These are phyloP conservation scores for Penicillium sp. DNA, from an alignment of 2,329 filamentous ascomycete genomes.

Conservation along the genomic window DNA sequence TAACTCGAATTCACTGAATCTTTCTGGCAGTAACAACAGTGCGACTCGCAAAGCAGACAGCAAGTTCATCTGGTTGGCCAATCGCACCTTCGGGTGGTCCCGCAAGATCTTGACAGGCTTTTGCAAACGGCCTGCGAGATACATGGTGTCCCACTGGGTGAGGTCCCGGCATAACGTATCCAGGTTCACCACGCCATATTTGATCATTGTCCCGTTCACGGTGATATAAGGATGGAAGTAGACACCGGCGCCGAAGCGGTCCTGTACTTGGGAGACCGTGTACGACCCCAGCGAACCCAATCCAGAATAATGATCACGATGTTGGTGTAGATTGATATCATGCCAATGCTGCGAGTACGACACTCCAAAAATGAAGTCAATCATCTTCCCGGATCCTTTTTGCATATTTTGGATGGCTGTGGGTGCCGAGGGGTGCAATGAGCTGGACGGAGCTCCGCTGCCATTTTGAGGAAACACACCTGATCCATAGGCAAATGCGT, in stretches of 20 bases:
- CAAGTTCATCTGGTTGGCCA: constrained; percentile 94
- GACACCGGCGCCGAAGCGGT: constrained; percentile 84
- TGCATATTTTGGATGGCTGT: constrained; percentile 80
- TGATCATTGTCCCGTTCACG: constrained; percentile 92
- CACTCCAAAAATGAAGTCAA: constrained; percentile 97
- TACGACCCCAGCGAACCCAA: constrained; percentile 81
- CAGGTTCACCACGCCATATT: constrained; percentile 95
- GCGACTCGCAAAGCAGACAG: constrained; percentile 88
- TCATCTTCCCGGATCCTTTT: constrained; percentile 88
- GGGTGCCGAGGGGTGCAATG: constrained; percentile 75
- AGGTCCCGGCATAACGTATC: constrained; percentile 85
- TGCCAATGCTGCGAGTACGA: constrained; percentile 97
- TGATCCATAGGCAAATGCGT: constrained; percentile 96
- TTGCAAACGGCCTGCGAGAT: constrained; percentile 92
- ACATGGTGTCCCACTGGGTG: constrained; percentile 88
- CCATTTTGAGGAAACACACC: constrained; percentile 85
- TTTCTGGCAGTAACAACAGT: constrained; percentile 76
- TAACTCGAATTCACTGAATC: constrained; percentile 82
- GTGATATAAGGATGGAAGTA: constrained; percentile 98
- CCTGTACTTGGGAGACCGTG: constrained; percentile 80
- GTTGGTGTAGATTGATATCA: constrained; percentile 82
- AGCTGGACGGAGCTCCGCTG: constrained; percentile 39
- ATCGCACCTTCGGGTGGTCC: constrained; percentile 85
- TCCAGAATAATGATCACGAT: constrained; percentile 88
- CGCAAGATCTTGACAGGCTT: constrained; percentile 98